These are phyloP conservation scores for Marasmius oreades DNA, from an alignment of 1,284 basidiomycete species.

Conservation along the genomic window DNA sequence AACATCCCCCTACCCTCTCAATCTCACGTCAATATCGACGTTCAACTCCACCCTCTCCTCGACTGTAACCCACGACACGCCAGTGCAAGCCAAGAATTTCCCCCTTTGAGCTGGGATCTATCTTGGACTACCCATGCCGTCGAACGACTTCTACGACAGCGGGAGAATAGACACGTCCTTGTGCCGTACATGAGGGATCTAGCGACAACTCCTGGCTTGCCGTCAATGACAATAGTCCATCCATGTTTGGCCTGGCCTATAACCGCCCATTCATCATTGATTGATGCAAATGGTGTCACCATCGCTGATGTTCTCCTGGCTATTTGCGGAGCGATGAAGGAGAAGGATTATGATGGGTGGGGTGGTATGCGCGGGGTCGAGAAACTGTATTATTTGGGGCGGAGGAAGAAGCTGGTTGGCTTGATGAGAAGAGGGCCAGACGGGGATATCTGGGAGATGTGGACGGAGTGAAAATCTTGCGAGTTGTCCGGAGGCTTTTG, in stretches of 20 bases:
- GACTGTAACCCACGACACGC: not conserved
- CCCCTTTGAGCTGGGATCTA: not conserved
- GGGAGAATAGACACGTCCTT: not conserved
- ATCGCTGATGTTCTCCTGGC: not conserved
- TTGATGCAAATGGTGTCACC: not conserved
- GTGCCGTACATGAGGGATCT: not conserved
- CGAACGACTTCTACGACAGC: not conserved
- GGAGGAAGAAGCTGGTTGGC: not conserved
- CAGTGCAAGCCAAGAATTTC: not conserved
- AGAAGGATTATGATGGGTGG: not conserved
- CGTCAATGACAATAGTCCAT: not conserved
- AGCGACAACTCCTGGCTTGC: not conserved
- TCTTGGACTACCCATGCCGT: not conserved
- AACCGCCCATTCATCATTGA: not conserved
- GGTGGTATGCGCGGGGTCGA: not conserved
- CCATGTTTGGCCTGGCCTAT: not conserved
- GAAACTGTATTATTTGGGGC: not conserved
- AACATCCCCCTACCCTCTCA: not conserved
- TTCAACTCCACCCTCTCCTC: not conserved
- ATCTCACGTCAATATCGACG: not conserved
- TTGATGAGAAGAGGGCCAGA: not conserved
- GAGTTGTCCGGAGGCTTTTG: no score
- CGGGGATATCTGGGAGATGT: not conserved
- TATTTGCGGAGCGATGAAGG: not conserved
- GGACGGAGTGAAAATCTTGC: not conserved